Conservation (phyloP, 768 basidiomycete species). For the Lactarius hengduanensis region DNA sequence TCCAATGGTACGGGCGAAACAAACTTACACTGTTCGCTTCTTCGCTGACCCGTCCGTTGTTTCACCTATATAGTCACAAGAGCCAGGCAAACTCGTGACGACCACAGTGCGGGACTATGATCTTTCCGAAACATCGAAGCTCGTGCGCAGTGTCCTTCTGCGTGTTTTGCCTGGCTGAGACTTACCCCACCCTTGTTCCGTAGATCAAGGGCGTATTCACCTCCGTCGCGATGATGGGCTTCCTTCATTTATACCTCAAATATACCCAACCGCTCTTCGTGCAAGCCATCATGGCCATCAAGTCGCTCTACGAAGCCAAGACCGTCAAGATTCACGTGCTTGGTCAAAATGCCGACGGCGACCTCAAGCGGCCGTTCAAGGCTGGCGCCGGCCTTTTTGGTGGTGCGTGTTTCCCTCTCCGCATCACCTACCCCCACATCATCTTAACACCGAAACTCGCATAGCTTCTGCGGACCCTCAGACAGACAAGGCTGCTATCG, state of each 20-base stretch:
- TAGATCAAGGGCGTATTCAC: conserved; percentile 67
- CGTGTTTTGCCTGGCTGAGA: conserved; percentile 25
- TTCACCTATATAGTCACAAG: conserved; percentile 46
- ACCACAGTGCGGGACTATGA: conserved; percentile 95
- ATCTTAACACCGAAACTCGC: conserved; percentile 7
- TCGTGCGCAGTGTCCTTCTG: conserved; percentile 48
- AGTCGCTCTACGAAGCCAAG: conserved; percentile 85
- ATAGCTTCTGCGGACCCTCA: conserved; percentile 62
- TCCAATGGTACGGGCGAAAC: conserved; percentile 56
- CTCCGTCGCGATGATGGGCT: conserved; percentile 83
- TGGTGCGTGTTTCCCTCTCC: conserved; percentile 40
- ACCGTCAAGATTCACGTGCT: conserved; percentile 79
- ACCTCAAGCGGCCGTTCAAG: conserved; percentile 90
- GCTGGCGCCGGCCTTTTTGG: conserved; percentile 67
- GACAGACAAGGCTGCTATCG: conserved; percentile 83
- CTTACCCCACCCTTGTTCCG: conserved; percentile 20
- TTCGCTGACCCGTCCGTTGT: neutral
- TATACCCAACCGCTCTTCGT: conserved; percentile 97
- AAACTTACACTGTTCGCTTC: neutral
- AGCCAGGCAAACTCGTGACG: conserved; percentile 73
- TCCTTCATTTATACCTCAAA: conserved; percentile 92
- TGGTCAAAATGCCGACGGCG: conserved; percentile 77
- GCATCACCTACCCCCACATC: conserved; percentile 3
- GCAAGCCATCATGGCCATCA: conserved; percentile 93
- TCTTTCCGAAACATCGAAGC: conserved; percentile 81